Percentiles rank a stretch among this genome's conserved stretches.
Conservation (phyloP, 768 basidiomycete species). For the Podaxis pistillaris region DNA sequence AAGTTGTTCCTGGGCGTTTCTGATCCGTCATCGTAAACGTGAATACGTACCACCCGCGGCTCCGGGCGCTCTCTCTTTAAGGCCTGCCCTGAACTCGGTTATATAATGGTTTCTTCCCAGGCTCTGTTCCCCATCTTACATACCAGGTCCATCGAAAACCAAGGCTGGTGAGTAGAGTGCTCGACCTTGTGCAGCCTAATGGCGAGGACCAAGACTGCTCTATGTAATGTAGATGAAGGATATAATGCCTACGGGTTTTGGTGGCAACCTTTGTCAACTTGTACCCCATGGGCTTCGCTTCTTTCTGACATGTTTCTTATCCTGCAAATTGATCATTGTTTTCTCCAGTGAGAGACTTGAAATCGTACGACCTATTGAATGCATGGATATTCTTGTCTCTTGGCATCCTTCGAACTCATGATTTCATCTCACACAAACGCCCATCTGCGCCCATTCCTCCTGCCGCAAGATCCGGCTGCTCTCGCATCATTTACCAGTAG, state of each 20-base stretch:
- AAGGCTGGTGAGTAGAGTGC: constrained; percentile 53
- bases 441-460: constrained; percentile 8
- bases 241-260: constrained; percentile 62
- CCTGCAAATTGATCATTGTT: neutral
- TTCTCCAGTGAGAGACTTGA: neutral
- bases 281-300: constrained; percentile 50
- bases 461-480: neutral
- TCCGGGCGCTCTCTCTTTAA: neutral
- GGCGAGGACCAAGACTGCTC: constrained; percentile 70
- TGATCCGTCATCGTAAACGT: constrained; percentile 13
- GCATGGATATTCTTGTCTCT: neutral
- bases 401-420: neutral
- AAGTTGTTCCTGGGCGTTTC: neutral
- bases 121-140: constrained; percentile 41
- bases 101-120: constrained; percentile 24
- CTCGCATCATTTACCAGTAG: neutral
- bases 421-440: neutral
- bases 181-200: constrained; percentile 62
- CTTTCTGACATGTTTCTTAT: constrained; percentile 42
- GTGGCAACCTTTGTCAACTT: constrained; percentile 18
- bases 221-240: constrained; percentile 41
- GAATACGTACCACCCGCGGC: neutral
- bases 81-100: constrained; percentile 35
- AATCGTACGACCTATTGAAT: neutral
- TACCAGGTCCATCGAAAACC: constrained; percentile 58